A percentile compares a stretch with the other conserved stretches of the same genome.
These are phyloP conservation scores for Usnea hakonensis DNA, from an alignment of 495 filamentous ascomycete species.

Conservation along the genomic window DNA sequence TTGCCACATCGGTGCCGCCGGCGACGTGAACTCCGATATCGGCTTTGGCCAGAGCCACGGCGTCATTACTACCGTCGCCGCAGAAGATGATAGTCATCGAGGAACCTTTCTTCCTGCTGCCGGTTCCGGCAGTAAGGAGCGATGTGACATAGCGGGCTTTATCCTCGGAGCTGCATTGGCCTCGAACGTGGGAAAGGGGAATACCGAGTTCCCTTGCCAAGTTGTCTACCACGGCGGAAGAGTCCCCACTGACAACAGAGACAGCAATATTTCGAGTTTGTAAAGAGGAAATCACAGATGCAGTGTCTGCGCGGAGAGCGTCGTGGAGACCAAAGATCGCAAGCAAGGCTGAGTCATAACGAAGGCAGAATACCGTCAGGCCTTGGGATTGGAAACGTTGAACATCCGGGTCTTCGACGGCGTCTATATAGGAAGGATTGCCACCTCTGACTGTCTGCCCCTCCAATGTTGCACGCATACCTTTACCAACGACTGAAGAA, in stretches of 20 bases:
- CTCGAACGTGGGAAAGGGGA: constrained; percentile 36
- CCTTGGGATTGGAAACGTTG: constrained; percentile 38
- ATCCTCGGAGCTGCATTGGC: constrained; percentile 50
- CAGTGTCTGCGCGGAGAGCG: constrained; percentile 49
- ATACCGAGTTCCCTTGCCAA: constrained; percentile 50
- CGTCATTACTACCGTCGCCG: constrained; percentile 79
- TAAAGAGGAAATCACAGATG: constrained; percentile 40
- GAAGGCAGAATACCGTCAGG: constrained; percentile 57
- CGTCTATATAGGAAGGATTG: constrained; percentile 54
- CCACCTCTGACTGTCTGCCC: constrained; percentile 45
- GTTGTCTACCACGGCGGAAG: constrained; percentile 47
- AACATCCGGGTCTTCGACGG: constrained; percentile 34
- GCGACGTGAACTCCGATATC: constrained; percentile 64
- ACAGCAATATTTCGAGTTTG: constrained; percentile 46
- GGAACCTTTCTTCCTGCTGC: background rate
- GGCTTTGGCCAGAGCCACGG: constrained; percentile 61
- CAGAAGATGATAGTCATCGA: constrained; percentile 51
- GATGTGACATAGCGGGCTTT: constrained; percentile 54
- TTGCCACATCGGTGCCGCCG: constrained; percentile 54
- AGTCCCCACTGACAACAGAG: constrained; percentile 64
- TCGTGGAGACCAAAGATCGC: constrained; percentile 57
- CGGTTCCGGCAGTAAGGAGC: constrained; percentile 12
- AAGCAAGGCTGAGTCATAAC: constrained; percentile 38
- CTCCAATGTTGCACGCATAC: constrained; percentile 25
- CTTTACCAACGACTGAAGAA: constrained; percentile 46